phyloP scores from a whole-genome alignment of 2,329 filamentous ascomycete species.

The Hypoxylon sp. region DNA sequence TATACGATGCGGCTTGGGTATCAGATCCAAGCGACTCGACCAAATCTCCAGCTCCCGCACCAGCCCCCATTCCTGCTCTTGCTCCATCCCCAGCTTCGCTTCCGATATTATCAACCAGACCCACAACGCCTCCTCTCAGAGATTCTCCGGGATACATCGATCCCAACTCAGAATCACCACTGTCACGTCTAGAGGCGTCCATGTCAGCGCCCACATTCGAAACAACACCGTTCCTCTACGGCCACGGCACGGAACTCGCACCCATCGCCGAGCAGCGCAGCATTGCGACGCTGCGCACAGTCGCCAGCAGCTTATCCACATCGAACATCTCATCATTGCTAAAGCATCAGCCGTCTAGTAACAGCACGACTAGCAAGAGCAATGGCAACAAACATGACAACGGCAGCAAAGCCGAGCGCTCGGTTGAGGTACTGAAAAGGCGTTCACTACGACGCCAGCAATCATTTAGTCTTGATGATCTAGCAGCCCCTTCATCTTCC shows the following conservation, averaged over 20 bases:
- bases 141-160: conserved; percentile 30
- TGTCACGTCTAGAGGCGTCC: conserved; percentile 40
- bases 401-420: too few species aligned
- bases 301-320: conserved; percentile 34
- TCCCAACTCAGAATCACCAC: conserved; percentile 42
- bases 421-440: neutral
- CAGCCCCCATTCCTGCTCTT: conserved; percentile 8
- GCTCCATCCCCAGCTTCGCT: neutral
- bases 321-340: conserved; percentile 44
- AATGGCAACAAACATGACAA: neutral
- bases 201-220: conserved; percentile 29
- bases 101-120: conserved; percentile 8
- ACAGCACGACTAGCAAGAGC: conserved; percentile 15
- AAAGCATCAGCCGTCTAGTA: conserved; percentile 37
- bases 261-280: conserved; percentile 55
- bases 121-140: conserved; percentile 26
- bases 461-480: conserved; percentile 49
- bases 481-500: conserved; percentile 10
- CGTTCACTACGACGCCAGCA: conserved; percentile 42
- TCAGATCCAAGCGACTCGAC: conserved; percentile 43
- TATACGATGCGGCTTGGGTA: conserved; percentile 50
- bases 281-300: conserved; percentile 46
- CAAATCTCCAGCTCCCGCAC: conserved; percentile 40
- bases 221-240: conserved; percentile 50
- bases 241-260: conserved; percentile 50